These are phyloP conservation scores for Buddleja alternifolia DNA, from an alignment of 257 asterid species.

Conservation along the genomic window DNA sequence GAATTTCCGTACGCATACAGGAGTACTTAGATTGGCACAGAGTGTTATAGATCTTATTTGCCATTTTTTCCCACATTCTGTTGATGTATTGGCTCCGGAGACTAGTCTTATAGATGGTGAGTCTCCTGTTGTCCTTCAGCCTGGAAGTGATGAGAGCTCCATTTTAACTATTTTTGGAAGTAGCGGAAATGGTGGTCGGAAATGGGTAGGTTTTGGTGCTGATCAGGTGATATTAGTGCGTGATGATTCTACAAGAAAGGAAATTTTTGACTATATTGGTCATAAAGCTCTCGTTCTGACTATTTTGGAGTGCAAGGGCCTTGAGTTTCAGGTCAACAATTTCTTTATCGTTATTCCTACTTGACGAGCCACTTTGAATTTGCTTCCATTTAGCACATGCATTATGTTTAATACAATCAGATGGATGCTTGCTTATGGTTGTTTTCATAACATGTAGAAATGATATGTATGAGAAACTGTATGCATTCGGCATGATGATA, in stretches of 20 bases:
- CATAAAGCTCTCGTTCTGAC: conserved; percentile 63
- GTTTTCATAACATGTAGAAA: too few relatives aligned
- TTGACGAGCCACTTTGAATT: background rate
- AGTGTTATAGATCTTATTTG: conserved; percentile 59
- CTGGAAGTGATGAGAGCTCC: conserved; percentile 54
- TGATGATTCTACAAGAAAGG: conserved; percentile 49
- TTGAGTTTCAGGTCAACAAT: conserved; percentile 64
- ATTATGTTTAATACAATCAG: background rate
- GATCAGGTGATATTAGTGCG: conserved; percentile 71
- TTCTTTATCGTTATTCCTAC: too few relatives aligned
- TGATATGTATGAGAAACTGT: too few relatives aligned
- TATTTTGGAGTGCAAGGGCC: conserved; percentile 71
- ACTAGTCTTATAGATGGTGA: conserved; percentile 65
- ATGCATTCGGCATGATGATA: too few relatives aligned
- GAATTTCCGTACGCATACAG: conserved; percentile 73
- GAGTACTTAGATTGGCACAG: conserved; percentile 66
- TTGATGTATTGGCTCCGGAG: conserved; percentile 61
- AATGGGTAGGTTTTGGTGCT: conserved; percentile 67
- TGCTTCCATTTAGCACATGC: background rate
- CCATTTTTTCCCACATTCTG: conserved; percentile 57
- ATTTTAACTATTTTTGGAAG: conserved; percentile 58
- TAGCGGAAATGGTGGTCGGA: conserved; percentile 36
- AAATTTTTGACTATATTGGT: conserved; percentile 46
- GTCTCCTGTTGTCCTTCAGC: conserved; percentile 60
- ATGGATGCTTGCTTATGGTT: background rate